Conservation (phyloP, 805 yeast genomes). For the Teunomyces funiuensis region DNA sequence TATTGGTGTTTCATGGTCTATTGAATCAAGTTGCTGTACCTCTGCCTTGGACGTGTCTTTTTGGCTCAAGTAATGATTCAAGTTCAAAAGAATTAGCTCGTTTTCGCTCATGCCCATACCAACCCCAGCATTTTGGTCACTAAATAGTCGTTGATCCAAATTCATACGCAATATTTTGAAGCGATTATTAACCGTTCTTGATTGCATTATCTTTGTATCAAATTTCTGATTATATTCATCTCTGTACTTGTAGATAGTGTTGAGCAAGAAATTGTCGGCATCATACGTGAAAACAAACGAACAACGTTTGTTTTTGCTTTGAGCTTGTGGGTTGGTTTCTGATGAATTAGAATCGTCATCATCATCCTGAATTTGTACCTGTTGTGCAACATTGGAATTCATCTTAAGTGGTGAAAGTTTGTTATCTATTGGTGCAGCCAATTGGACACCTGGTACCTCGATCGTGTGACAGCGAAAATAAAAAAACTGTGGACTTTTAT, state of each 20-base stretch:
- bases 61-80: constrained; percentile 15
- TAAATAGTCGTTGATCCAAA: constrained; percentile 16
- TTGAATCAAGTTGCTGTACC: neutral
- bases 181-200: constrained; percentile 26
- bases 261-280: constrained; percentile 21
- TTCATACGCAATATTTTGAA: constrained; percentile 21
- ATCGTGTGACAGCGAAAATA: too few species aligned
- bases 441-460: too few species aligned
- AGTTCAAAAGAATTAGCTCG: constrained; percentile 19
- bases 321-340: neutral
- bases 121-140: constrained; percentile 8
- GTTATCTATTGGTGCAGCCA: too few species aligned
- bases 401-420: too few species aligned
- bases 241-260: constrained; percentile 17
- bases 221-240: constrained; percentile 20
- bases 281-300: constrained; percentile 27
- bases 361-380: too few species aligned
- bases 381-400: too few species aligned
- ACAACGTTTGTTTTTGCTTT: constrained; percentile 8
- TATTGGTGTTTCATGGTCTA: neutral
- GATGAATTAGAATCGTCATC: neutral
- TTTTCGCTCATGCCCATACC: constrained; percentile 23
- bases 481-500: too few species aligned
- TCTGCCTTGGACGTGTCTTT: neutral
- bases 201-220: constrained; percentile 21